Base-by-base conservation (phyloP, 179 eudicot genomes). In the Silene noctiflora region DNA sequence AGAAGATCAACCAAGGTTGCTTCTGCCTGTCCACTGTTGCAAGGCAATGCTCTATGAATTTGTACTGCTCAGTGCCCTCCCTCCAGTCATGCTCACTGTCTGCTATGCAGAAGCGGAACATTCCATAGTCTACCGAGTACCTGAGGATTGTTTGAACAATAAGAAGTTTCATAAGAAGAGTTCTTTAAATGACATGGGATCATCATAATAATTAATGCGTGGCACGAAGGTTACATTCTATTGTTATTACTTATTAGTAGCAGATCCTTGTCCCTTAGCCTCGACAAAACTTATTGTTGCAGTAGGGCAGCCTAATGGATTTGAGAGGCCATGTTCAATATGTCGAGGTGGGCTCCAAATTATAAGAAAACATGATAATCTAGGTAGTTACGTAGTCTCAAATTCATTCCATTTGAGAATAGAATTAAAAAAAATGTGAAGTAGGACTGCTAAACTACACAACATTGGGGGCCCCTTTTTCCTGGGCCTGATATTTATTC, bases 31-130 rank as follows among this genome's bases (percentile, higher is more conserved):
- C 92, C 33, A 76, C 91, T 35, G 92, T 72, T 73, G 94, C 87
- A 73, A 91, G 82, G 77, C 91, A 90, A 58, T 83, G 70, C 79
- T 90, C 88, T 16, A 91, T 87, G 83, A 90, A 91, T 72, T 79
- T 77, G 80, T 88, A 91, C 59, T 91, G 96, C 76, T 91, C 91
- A 9, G 89, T 80, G 56, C 94, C 94, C 71, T 88, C 92, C 42
- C 91, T 84, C 91, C 94, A 91, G 72, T 91, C 94, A 55, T 88
- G 91, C 82, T 91, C 96, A 29, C 83, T 80, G 76, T 90, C 91
- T 7, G 90, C 91, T 79, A 90, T 85, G 75, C 94, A 90, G 81
- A 91, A 91, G 55, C 83, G 86, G 67, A 91, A 90, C 96, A 91
- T 90, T 12, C 96, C 96, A 77, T 83, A 90, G 81, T 91, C 92